Base-by-base conservation (phyloP, 306 rosid species). In the Begonia loranthoides region DNA sequence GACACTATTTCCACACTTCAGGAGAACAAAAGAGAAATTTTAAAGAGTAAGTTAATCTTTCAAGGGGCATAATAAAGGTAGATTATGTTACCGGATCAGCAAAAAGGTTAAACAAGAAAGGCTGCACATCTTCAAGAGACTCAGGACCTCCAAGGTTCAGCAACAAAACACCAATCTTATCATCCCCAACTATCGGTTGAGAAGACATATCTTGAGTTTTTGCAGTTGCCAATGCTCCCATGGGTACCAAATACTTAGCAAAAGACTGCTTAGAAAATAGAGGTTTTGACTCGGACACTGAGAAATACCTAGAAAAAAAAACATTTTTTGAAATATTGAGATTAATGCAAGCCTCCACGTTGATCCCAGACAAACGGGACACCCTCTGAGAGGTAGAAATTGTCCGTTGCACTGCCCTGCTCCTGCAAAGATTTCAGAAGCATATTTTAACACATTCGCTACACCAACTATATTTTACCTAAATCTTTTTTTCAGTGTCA, bases 81-180 rank as follows among this genome's bases (percentile, higher is more conserved):
- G 67, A 65, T 55, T 45, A 21, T 12, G 46, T 74, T 84, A 88
- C 96, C 60, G 96, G 96, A 54, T 88, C 96, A n/a, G 95, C 95
- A 55, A 88, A 88, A 58, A 88, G 96, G 69, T 88, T 88, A 60
- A 88, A 88, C 72, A 88, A 66, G 69, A 88, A 88, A 34, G 96
- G 96, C 55, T 88, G 95, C 79, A 88, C 96, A 53, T 88, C 96
- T 36, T 88, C 95, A 65, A 88, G 87, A 65, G 95, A 84, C 79
- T 88, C 95, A 2, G 96, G 96, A 51, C 96, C 96, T 67, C 96
- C 95, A 54, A 84, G 96, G 74, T 88, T 88, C 49, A 88, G 86
- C 82, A 84, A 65, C 76, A 88, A 63, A 17, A 88, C 95, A 62
- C 93, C 96, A 28, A 84, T 70, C 70, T 77, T 81, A 50, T 84